Evolutionary conservation across 805 yeast genomes (phyloP).

Genomic region (Wickerhamiella siamensis): DNA sequence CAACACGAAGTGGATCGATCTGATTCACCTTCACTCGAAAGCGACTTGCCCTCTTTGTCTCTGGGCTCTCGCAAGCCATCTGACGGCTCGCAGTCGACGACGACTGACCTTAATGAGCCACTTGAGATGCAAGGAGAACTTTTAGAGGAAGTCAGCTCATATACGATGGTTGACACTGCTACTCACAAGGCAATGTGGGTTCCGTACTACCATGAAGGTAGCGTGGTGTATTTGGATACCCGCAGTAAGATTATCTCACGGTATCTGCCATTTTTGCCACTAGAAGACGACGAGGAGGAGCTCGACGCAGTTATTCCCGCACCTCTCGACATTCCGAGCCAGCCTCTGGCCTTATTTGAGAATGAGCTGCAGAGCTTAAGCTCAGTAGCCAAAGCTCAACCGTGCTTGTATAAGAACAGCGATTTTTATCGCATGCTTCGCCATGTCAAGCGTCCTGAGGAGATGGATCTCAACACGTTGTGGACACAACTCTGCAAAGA

Average conservation of each 20-base stretch:
- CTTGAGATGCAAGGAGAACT: neutral
- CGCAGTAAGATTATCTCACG: neutral
- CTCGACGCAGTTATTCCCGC: neutral
- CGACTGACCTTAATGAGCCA: neutral
- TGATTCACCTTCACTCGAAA: neutral
- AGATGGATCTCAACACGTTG: neutral
- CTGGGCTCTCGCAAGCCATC: conserved; percentile 1
- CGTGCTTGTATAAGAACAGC: conserved; percentile 1
- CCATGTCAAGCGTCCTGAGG: neutral
- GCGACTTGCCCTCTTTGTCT: neutral
- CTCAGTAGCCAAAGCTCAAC: neutral
- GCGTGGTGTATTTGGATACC: conserved; percentile 1
- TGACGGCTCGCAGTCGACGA: neutral
- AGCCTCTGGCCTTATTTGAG: neutral
- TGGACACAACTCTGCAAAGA: conserved; percentile 1
- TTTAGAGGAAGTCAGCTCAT: neutral
- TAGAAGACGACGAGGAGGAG: neutral
- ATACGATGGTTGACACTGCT: neutral
- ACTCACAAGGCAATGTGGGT: conserved; percentile 1
- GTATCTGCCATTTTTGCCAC: neutral
- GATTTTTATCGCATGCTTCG: conserved; percentile 1
- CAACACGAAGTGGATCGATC: neutral
- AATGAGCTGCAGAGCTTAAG: neutral
- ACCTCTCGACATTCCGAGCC: neutral
- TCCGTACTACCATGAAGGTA: neutral